Percentiles rank a stretch among this genome's conserved stretches.
Evolutionary conservation across 73 alveolate genomes (phyloP).

Genomic region (Urostyla sp.): DNA sequence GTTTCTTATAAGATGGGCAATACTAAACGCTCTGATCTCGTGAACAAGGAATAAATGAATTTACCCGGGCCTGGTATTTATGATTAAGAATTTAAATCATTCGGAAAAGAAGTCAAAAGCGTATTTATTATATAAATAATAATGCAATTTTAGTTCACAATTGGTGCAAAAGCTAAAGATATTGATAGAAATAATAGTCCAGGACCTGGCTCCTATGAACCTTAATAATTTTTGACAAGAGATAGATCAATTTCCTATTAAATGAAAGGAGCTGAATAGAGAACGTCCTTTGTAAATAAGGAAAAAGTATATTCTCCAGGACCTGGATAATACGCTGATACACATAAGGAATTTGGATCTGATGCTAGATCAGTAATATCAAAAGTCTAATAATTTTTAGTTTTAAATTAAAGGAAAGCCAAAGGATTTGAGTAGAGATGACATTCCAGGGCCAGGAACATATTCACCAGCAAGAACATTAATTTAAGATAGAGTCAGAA

Average conservation of each 20-base stretch:
- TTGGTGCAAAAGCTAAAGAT: no score
- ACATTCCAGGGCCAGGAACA: constrained; percentile 19
- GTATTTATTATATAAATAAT: no score
- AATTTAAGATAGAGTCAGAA: constrained; percentile 13
- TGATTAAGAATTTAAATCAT: no score
- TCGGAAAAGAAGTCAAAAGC: no score
- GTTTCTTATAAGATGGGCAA: constrained; percentile 7
- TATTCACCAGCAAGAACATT: neutral
- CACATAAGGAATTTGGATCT: neutral
- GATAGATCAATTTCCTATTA: neutral
- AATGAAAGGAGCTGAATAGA: no score
- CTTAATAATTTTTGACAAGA: neutral
- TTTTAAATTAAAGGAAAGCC: no score
- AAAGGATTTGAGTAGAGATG: no score
- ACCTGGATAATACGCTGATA: constrained; percentile 36
- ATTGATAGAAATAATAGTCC: no score
- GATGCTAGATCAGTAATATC: neutral
- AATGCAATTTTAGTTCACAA: no score
- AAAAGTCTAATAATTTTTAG: no score
- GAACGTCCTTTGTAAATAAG: no score
- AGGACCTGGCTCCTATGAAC: neutral
- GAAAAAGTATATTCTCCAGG: no score
- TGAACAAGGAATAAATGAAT: neutral
- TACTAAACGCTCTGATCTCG: neutral
- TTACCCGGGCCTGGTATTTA: constrained; percentile 43